Evolutionary conservation across 2,329 filamentous ascomycete species (phyloP).

Genomic region (Curvularia hawaiiensis): DNA sequence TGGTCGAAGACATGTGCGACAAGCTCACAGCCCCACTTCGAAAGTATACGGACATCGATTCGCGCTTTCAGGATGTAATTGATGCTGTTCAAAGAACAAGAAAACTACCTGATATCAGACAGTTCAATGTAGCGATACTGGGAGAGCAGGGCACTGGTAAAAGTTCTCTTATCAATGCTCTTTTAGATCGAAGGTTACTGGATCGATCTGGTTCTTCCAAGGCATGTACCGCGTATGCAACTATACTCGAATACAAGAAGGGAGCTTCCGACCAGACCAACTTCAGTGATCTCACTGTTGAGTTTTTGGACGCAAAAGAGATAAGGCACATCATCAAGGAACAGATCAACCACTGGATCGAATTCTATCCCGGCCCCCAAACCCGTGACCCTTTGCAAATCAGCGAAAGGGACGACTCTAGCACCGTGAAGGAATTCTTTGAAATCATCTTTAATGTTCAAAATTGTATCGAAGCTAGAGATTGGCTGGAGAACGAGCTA

Average conservation of each 20-base stretch:
- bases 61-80: background rate
- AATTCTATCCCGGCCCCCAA: background rate
- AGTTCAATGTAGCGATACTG: conserved; percentile 11
- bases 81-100: background rate
- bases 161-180: conserved; percentile 16
- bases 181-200: conserved; percentile 15
- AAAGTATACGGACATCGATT: background rate
- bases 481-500: conserved; percentile 4
- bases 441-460: conserved; percentile 15
- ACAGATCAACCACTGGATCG: conserved; percentile 9
- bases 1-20: conserved; percentile 5
- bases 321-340: conserved; percentile 4
- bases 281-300: conserved; percentile 12
- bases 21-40: background rate
- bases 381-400: background rate
- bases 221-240: conserved; percentile 17
- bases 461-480: background rate
- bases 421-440: conserved; percentile 21
- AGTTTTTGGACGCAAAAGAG: conserved; percentile 8
- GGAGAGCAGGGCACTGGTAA: conserved; percentile 23
- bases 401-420: no score
- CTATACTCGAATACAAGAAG: conserved; percentile 7
- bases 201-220: conserved; percentile 8
- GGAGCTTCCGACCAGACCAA: conserved; percentile 12
- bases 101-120: background rate